These are phyloP conservation scores for Nicotiana tomentosiformis DNA, from an alignment of 257 asterid species.

Conservation along the genomic window DNA sequence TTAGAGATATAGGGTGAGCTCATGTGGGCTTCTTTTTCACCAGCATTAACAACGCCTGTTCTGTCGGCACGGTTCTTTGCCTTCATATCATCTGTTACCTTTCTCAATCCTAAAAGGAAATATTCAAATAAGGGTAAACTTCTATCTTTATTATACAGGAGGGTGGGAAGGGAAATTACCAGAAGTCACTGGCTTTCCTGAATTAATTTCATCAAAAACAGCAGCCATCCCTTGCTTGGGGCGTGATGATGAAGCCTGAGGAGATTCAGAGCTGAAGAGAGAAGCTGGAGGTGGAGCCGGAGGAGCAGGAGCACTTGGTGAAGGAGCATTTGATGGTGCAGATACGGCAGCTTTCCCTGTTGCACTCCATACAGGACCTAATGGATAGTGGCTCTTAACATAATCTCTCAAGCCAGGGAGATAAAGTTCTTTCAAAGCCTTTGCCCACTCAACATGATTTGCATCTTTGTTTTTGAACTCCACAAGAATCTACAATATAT, in stretches of 20 bases:
- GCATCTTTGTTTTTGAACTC: constrained; percentile 87
- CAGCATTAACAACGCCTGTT: constrained; percentile 50
- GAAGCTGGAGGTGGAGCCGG: constrained; percentile 93
- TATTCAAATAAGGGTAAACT: neutral
- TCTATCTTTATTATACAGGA: neutral
- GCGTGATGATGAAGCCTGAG: constrained; percentile 65
- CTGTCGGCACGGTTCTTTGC: constrained; percentile 81
- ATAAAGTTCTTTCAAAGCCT: constrained; percentile 87
- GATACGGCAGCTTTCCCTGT: constrained; percentile 50
- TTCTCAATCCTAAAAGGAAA: constrained; percentile 61
- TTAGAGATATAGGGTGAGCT: constrained; percentile 56
- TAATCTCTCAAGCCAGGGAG: constrained; percentile 92
- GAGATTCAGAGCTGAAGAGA: constrained; percentile 57
- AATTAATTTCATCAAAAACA: constrained; percentile 77
- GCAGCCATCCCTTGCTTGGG: constrained; percentile 96
- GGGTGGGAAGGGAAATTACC: constrained; percentile 38
- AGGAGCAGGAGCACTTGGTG: constrained; percentile 66
- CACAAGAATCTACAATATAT: constrained; percentile 61
- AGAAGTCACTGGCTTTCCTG: constrained; percentile 73
- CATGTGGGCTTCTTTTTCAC: constrained; percentile 52
- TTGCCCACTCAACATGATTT: constrained; percentile 95
- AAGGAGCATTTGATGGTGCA: constrained; percentile 50
- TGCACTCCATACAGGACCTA: constrained; percentile 97
- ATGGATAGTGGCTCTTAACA: constrained; percentile 76
- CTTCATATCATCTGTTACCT: constrained; percentile 94